These are phyloP conservation scores for Castanea mollissima DNA, from an alignment of 306 rosid species.

Conservation along the genomic window DNA sequence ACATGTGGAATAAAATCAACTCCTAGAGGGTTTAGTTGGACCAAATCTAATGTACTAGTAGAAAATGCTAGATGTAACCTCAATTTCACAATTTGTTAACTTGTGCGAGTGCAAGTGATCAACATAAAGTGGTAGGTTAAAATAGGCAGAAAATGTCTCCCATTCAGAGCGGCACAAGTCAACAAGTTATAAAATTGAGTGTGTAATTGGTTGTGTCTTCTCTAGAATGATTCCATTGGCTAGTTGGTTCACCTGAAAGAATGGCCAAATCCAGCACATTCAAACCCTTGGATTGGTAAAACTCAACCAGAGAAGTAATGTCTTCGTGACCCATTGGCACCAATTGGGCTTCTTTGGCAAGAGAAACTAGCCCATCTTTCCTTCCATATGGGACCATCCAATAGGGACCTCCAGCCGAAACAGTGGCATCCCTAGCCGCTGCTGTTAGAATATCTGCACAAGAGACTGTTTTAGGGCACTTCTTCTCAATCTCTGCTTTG, in stretches of 20 bases:
- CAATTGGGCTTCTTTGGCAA: constrained; percentile 48
- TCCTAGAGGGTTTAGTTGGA: too few relatives aligned
- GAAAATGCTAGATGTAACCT: too few relatives aligned
- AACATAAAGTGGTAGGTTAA: too few relatives aligned
- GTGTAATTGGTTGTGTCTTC: too few relatives aligned
- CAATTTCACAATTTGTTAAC: too few relatives aligned
- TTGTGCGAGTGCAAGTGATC: too few relatives aligned
- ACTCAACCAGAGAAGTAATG: constrained; percentile 56
- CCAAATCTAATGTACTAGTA: too few relatives aligned
- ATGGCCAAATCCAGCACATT: constrained; percentile 56
- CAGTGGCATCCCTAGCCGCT: constrained; percentile 77
- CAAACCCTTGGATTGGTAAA: background rate
- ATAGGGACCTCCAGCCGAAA: constrained; percentile 63
- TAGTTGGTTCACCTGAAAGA: constrained; percentile 60
- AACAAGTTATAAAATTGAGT: too few relatives aligned
- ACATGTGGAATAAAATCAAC: too few relatives aligned
- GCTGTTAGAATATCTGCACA: constrained; percentile 77
- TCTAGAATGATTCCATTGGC: too few relatives aligned
- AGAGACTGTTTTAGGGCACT: constrained; percentile 68
- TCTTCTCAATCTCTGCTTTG: constrained; percentile 65
- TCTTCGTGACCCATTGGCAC: constrained; percentile 73
- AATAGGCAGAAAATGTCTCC: too few relatives aligned
- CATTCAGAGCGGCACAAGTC: too few relatives aligned
- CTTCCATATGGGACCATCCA: constrained; percentile 78
- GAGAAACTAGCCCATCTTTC: constrained; percentile 60